Evolutionary conservation across 2,329 filamentous ascomycete genomes (phyloP).

Genomic region (Curvularia lunata): DNA sequence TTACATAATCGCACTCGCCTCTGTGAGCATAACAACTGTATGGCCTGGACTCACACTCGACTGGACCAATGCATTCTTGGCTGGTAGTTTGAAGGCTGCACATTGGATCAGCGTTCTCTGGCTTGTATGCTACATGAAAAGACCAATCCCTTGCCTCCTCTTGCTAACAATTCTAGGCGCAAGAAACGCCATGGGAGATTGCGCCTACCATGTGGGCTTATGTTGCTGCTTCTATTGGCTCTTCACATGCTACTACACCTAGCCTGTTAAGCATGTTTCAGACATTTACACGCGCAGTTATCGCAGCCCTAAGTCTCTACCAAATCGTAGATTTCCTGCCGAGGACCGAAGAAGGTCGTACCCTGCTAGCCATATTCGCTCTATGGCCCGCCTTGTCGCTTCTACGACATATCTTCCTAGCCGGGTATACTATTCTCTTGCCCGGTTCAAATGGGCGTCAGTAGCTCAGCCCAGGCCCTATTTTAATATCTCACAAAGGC

Average conservation of each 20-base stretch:
- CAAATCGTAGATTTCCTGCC: conserved; percentile 3
- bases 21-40: not conserved
- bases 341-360: not conserved
- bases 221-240: not conserved
- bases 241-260: not conserved
- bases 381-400: conserved; percentile 5
- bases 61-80: not conserved
- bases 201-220: conserved; percentile 6
- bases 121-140: not conserved
- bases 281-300: not conserved
- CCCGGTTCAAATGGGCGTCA: not conserved
- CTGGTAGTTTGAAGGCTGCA: conserved; percentile 1
- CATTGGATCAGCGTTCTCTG: conserved; percentile 9
- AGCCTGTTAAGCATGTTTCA: not conserved
- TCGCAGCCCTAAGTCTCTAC: not conserved
- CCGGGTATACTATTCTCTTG: not conserved
- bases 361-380: not conserved
- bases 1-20: not conserved
- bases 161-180: not conserved
- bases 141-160: not conserved
- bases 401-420: not conserved
- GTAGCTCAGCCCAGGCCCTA: not conserved
- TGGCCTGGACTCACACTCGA: not conserved
- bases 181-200: conserved; percentile 5
- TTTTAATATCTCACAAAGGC: not conserved